Evolutionary conservation across 2,329 filamentous ascomycete genomes (phyloP).

Genomic region (Diaporthe nobilis): DNA sequence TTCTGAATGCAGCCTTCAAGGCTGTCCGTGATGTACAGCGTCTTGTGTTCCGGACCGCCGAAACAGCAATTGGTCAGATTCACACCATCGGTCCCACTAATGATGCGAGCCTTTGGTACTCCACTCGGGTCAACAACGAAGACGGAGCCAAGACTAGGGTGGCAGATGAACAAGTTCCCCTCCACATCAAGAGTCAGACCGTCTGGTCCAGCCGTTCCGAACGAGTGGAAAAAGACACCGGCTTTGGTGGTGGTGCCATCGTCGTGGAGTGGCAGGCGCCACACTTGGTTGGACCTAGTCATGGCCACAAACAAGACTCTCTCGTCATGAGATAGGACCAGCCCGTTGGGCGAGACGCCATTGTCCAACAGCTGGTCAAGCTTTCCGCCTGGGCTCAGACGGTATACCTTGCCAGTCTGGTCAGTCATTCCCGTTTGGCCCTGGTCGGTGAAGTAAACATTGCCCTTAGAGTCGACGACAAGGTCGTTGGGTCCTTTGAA

Average conservation of each 20-base stretch:
- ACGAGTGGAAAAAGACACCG: not conserved
- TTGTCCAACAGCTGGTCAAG: conserved; percentile 6
- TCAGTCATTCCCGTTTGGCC: conserved; percentile 12
- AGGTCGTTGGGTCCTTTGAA: conserved; percentile 22
- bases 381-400: not conserved
- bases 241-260: conserved; percentile 4
- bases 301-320: conserved; percentile 13
- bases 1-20: conserved; percentile 5
- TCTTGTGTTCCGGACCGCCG: conserved; percentile 7
- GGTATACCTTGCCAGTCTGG: not conserved
- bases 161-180: conserved; percentile 8
- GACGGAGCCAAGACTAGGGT: not conserved
- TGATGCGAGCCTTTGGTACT: not conserved
- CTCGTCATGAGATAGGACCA: not conserved
- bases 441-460: not conserved
- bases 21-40: conserved; percentile 8
- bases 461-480: not conserved
- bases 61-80: conserved; percentile 9
- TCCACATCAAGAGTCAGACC: conserved; percentile 1
- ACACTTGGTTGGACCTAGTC: conserved; percentile 4
- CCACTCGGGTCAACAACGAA: not conserved
- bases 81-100: not conserved
- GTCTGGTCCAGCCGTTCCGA: not conserved
- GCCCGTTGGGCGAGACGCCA: conserved; percentile 10
- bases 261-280: not conserved